Evolutionary conservation across 805 yeast species (phyloP).

Genomic region (Metschnikowia gelsemii): DNA sequence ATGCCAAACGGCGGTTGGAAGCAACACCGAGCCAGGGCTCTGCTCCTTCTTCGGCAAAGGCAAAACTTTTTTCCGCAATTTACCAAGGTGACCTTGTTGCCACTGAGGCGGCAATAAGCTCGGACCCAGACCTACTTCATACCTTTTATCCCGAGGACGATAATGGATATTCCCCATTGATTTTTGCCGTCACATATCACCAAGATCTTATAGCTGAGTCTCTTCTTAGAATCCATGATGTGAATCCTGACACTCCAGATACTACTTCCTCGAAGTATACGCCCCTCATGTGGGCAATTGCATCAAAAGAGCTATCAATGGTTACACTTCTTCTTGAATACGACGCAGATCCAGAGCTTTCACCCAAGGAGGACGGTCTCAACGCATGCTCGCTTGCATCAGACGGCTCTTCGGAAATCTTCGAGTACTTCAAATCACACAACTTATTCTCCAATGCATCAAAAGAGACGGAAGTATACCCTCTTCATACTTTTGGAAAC

Average conservation of each 20-base stretch:
- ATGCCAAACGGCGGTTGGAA: conserved; percentile 10
- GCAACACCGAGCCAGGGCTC: not conserved
- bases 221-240: conserved; percentile 41
- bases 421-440: conserved; percentile 58
- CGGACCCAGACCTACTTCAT: conserved; percentile 25
- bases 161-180: conserved; percentile 34
- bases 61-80: conserved; percentile 29
- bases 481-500: conserved; percentile 17
- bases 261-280: conserved; percentile 50
- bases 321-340: conserved; percentile 56
- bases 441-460: conserved; percentile 25
- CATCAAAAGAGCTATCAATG: conserved; percentile 54
- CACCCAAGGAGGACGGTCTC: conserved; percentile 33
- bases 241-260: conserved; percentile 53
- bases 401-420: conserved; percentile 52
- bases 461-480: conserved; percentile 15
- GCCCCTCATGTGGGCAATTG: conserved; percentile 86
- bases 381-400: conserved; percentile 58
- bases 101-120: conserved; percentile 27
- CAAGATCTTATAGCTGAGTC: conserved; percentile 48
- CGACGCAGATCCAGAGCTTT: conserved; percentile 61
- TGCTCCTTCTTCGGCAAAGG: not conserved
- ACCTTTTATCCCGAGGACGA: conserved; percentile 25
- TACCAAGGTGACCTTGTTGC: conserved; percentile 40
- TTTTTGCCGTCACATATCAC: conserved; percentile 57